phyloP scores from a whole-genome alignment of 768 basidiomycete species.

The Tremella yokohamensis region DNA sequence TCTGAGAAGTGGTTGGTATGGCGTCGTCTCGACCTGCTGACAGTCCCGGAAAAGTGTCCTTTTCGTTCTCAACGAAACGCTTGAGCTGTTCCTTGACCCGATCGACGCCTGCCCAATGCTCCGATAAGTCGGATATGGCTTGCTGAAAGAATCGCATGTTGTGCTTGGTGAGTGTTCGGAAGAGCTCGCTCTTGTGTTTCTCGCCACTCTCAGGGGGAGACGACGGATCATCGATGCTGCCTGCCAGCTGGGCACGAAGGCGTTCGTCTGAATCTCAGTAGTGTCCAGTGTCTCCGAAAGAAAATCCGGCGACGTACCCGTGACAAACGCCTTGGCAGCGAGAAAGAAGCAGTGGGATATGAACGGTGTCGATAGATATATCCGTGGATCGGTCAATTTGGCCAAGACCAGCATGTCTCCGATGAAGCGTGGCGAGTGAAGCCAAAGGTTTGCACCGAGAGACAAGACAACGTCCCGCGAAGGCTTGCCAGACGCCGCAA shows the following conservation, averaged over 20 bases:
- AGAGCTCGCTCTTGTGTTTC: background rate
- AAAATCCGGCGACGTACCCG: background rate
- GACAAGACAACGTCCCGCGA: background rate
- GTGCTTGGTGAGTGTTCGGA: slow-evolving; percentile 1
- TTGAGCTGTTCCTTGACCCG: slow-evolving; percentile 1
- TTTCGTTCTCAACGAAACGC: background rate
- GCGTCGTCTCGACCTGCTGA: no score
- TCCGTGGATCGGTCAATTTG: background rate
- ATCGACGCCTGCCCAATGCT: background rate
- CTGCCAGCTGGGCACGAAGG: background rate
- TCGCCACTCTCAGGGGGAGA: slow-evolving; percentile 2
- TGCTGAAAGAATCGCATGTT: slow-evolving; percentile 1
- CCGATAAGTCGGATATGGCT: background rate
- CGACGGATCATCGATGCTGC: background rate
- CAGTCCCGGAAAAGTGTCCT: background rate
- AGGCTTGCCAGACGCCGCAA: background rate
- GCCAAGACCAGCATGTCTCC: slow-evolving; percentile 3
- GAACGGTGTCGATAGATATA: background rate
- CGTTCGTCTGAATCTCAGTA: background rate
- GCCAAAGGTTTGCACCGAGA: slow-evolving; percentile 1
- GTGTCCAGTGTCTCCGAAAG: background rate
- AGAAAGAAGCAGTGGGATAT: slow-evolving; percentile 2
- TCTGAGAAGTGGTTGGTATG: no score
- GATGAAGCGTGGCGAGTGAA: background rate
- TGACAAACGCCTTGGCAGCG: background rate